Base-by-base conservation (phyloP, 352 stramenopile genomes). In the Phytophthora sansomeana region DNA sequence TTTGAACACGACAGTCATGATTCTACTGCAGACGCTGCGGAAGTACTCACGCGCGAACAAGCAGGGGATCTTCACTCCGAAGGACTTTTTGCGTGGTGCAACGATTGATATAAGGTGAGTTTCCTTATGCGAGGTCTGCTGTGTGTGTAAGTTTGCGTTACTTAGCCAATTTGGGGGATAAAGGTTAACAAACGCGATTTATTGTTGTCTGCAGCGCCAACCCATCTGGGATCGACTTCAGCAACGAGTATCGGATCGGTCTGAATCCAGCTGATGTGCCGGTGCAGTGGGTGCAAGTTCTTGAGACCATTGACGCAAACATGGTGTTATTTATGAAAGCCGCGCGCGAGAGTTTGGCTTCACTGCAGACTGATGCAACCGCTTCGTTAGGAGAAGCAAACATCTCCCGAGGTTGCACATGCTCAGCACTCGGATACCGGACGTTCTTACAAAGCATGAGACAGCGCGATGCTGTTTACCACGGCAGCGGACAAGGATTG, bases 231-330 rank as follows among this genome's bases (percentile, higher is more conserved):
- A 89, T 91, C 19, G 80, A 91, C 48, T 73, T 75, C 28, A 72
- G 69, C 39, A 75, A 91, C 57, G 82, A 89, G 60, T 91, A 88
- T 44, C 72, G 62, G 8, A 75, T 91, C 9, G 64, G 64, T 5
- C 52, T 91, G 24, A 89, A 88, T 36, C 77, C 81, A 4, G 75
- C 82, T 0, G 82, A 91, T 54, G 82, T 91, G 7, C 82, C 80
- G 3, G 54, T 89, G 4, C 82, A 91, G 42, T 91, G 82, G 82
- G 56, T 89, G n/a, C 73, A 87, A 63, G 69, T 87, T 26, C 53
- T 91, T 3, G 80, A 89, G 49, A 72, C 58, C 13, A 66, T 91
- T 4, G 82, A 91, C 48, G 56, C 51, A 1, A 48, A 63, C 8
- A 87, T 91, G 78, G 52, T 87, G 4, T 1, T 44, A n/a, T 79